These are phyloP conservation scores for Cordyceps cateniannulata DNA, from an alignment of 2,329 filamentous ascomycete genomes.

Conservation along the genomic window DNA sequence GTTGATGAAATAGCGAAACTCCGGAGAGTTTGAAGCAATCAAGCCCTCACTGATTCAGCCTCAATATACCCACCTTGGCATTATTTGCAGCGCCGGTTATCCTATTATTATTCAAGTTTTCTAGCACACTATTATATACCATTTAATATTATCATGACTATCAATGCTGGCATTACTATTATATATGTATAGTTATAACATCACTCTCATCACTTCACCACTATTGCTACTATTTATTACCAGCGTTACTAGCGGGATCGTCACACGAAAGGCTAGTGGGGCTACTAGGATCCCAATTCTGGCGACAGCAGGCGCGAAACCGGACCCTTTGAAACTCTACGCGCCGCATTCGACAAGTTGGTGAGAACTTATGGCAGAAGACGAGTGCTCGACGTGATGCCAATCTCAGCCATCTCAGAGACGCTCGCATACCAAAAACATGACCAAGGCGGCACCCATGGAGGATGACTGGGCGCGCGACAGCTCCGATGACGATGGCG, in stretches of 20 bases:
- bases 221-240: too few relatives aligned
- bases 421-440: not conserved
- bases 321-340: not conserved
- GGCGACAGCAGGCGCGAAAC: not conserved
- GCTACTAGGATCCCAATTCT: not conserved
- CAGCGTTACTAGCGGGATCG: too few relatives aligned
- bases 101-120: not conserved
- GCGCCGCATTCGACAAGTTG: not conserved
- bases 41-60: not conserved
- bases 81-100: not conserved
- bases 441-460: not conserved
- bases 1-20: not conserved
- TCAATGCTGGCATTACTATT: too few relatives aligned
- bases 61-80: not conserved
- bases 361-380: not conserved
- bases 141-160: not conserved
- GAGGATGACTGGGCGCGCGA: not conserved
- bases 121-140: not conserved
- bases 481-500: constrained; percentile 8
- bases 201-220: too few relatives aligned
- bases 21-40: not conserved
- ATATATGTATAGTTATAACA: too few relatives aligned
- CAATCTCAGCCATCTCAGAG: not conserved
- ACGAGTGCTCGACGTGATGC: not conserved
- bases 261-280: not conserved